Evolutionary conservation across 352 stramenopile genomes (phyloP).

Genomic region (Elongisporangium undulatum): DNA sequence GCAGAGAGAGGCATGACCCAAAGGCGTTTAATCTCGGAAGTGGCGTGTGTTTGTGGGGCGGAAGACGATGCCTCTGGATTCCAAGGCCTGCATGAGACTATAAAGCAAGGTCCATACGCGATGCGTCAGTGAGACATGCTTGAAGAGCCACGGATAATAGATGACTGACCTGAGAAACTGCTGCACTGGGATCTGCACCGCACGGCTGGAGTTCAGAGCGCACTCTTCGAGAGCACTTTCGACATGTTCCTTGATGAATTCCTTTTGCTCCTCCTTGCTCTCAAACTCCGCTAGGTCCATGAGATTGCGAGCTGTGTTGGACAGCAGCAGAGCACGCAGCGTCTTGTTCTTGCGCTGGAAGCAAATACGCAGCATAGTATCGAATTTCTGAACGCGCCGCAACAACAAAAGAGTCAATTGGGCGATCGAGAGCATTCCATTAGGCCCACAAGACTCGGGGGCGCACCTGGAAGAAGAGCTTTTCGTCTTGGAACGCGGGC

Average conservation of each 20-base stretch:
- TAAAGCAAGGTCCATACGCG: not conserved
- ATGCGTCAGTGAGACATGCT: not conserved
- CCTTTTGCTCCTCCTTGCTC: conserved; percentile 24
- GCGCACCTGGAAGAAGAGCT: conserved; percentile 48
- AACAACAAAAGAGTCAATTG: not conserved
- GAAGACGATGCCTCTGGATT: conserved; percentile 37
- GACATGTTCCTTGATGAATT: conserved; percentile 32
- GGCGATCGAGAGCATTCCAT: not conserved
- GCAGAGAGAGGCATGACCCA: not conserved
- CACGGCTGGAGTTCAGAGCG: conserved; percentile 40
- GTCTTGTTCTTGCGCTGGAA: conserved; percentile 89
- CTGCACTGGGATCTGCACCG: conserved; percentile 55
- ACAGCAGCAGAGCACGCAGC: conserved; percentile 61
- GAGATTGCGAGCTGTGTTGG: conserved; percentile 46
- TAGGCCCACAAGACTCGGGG: not conserved
- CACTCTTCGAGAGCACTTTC: conserved; percentile 42
- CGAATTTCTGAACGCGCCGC: conserved; percentile 46
- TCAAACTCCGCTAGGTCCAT: conserved; percentile 24
- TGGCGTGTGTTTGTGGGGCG: conserved; percentile 59
- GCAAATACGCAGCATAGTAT: conserved; percentile 64
- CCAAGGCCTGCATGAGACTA: conserved; percentile 48
- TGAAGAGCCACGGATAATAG: not conserved
- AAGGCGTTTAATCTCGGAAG: conserved; percentile 38
- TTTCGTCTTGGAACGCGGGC: conserved; percentile 12
- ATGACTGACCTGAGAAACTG: conserved; percentile 43